Base-by-base conservation (phyloP, 768 basidiomycete species). In the Glaciozyma antarctica region DNA sequence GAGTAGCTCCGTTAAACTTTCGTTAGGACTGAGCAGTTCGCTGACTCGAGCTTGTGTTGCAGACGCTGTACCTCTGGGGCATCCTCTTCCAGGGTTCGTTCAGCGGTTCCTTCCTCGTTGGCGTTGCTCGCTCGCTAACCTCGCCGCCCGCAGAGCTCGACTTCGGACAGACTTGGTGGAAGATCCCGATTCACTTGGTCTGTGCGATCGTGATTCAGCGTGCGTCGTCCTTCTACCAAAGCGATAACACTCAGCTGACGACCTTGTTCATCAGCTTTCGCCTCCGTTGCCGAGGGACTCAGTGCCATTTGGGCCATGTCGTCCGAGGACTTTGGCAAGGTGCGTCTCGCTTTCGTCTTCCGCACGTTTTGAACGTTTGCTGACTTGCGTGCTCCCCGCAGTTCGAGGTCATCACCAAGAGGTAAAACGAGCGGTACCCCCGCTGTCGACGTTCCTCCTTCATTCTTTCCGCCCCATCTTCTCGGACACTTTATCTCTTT, bases 241-340 rank as follows among this genome's bases (percentile, higher is more conserved):
- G 19, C 30, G 22, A 13, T 6, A 7, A 26, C 38, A 7, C 38
- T 26, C 17, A 22, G 38, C 32, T 24, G 45, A 30, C 41, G 12
- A 28, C 26, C 13, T 9, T 47, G 48, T 15, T 34, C 24, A 21
- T 19, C 30, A 54, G 44, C 74, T 7, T 73, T 75, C 34, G 74
- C 74, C 19, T 73, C 74, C n/a, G 63, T 75, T 62, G 68, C 73
- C 38, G 74, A 75, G 56, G 74, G 74, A 28, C 61, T 75, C 26
- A 65, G 70, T 3, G 74, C 74, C n/a, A 75, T 75, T 44, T 75
- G 74, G 74, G 74, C 72, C 55, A 71, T 74, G 73, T 55, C 67
- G 0, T 67, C 67, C 5, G 68, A 72, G n/a, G 63, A 70, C 66
- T 72, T 70, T 26, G 65, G 65, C 55, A 69, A 65, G 58, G 65